These are phyloP conservation scores for Malania oleifera DNA, from an alignment of 164 flowering plant genomes.

Conservation along the genomic window DNA sequence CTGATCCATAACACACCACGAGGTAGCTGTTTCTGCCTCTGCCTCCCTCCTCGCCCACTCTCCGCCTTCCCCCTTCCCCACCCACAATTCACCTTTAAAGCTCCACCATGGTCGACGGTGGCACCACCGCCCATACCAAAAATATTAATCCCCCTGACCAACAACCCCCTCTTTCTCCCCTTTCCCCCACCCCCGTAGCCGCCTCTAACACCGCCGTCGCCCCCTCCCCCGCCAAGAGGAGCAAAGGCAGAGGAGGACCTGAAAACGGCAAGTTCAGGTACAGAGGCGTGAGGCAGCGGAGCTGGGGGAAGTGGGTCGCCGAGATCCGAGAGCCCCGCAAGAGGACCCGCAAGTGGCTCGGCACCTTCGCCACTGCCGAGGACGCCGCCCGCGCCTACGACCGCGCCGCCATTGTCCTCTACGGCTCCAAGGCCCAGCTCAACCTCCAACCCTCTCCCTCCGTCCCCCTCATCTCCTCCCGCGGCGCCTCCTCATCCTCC, in stretches of 20 bases:
- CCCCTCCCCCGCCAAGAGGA: conserved; percentile 18
- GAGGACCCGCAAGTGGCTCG: conserved; percentile 84
- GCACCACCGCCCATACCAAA: conserved; percentile 4
- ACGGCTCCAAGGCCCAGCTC: conserved; percentile 87
- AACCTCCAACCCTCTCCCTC: conserved; percentile 59
- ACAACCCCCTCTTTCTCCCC: background rate
- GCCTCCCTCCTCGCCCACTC: conserved; percentile 8
- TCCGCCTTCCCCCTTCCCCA: conserved; percentile 4
- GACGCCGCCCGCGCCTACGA: conserved; percentile 97
- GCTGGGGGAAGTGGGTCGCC: conserved; percentile 99
- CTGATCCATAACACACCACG: conserved; percentile 21
- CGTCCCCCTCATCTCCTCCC: conserved; percentile 15
- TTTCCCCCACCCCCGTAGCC: background rate
- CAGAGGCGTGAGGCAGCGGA: conserved; percentile 84
- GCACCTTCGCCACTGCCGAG: conserved; percentile 90
- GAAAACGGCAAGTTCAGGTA: conserved; percentile 81
- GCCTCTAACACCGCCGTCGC: background rate
- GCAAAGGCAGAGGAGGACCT: conserved; percentile 86
- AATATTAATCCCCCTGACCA: too few species aligned
- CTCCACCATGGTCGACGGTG: conserved; percentile 9
- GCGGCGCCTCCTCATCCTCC: conserved; percentile 19
- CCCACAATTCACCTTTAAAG: too few species aligned
- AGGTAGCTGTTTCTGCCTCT: too few species aligned
- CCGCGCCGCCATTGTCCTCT: conserved; percentile 77
- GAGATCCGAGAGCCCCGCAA: conserved; percentile 94